Base-by-base conservation (phyloP, 352 stramenopile species). In the Thalassiosira livingstoniorum region DNA sequence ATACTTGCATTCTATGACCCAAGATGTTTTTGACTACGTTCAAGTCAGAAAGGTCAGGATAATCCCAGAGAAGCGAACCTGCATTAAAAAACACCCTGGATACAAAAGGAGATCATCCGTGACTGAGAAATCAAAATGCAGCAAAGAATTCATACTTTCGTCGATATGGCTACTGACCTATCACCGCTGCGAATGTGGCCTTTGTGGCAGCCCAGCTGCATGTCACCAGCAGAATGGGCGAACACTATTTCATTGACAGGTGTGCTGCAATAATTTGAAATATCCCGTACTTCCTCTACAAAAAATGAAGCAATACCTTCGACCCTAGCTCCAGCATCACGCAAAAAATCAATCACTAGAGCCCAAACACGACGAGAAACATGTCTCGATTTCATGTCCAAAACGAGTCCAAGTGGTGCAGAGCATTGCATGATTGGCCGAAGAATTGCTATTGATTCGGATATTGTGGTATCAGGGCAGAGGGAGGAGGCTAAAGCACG, bases 331-430 rank as follows among this genome's bases (percentile, higher is more conserved):
- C 88, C 88, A 15, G 74, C 64, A 60, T 77, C 66, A 54, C 84
- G 80, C n/a, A 94, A 58, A 60, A 74, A 87, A 62, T 93, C 84
- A 57, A 95, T 72, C 1, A 93, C 83, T 64, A 91, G 61, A 43
- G 77, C 80, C 87, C 90, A 93, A 27, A 95, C 79, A 23, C 63
- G 53, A 55, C 90, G 82, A 0, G 89, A 85, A n/a, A 95, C 85
- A 72, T 94, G 84, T 11, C 91, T 66, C 25, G 89, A 94, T 73
- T 95, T 95, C 39, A 95, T 82, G 78, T 95, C 91, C 25, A 95
- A 51, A 0, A 95, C 71, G 10, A 94, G 31, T 60, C 87, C 81
- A 80, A 94, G 71, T n/a, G 90, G 88, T 55, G 81, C 58, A 27
- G 87, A 70, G 37, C 76, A 86, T 80, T 88, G 66, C 45, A 81